Evolutionary conservation across 495 filamentous ascomycete genomes (phyloP).

Genomic region (Daldinia caldariorum): DNA sequence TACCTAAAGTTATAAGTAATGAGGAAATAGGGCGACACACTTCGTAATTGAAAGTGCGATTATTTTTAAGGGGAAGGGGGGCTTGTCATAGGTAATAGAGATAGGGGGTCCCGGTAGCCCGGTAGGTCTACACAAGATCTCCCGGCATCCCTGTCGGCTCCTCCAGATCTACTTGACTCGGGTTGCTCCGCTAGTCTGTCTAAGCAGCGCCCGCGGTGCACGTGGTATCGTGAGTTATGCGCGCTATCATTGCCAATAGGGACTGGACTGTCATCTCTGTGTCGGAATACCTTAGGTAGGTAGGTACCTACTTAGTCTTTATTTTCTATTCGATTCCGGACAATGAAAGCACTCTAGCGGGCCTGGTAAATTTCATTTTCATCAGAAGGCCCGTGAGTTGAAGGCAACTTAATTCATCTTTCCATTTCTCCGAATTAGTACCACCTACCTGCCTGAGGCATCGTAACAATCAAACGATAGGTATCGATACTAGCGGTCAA

Average conservation of each 20-base stretch:
- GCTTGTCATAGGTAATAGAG: not conserved
- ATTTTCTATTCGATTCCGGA: not conserved
- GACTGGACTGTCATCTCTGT: not conserved
- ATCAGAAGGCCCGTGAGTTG: not conserved
- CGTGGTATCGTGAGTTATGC: conserved; percentile 23
- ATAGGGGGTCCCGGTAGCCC: conserved; percentile 9
- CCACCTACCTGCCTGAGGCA: not conserved
- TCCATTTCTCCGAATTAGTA: not conserved
- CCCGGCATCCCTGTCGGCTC: conserved; percentile 18
- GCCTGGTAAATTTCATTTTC: not conserved
- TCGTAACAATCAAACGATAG: conserved; percentile 9
- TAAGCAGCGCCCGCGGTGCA: not conserved
- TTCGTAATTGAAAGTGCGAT: not conserved
- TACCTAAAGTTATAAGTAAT: too few relatives aligned
- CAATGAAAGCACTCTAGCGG: not conserved
- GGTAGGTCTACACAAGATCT: not conserved
- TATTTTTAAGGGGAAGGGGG: not conserved
- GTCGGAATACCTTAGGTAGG: not conserved
- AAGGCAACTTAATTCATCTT: not conserved
- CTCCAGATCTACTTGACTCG: conserved; percentile 18
- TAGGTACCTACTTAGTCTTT: not conserved
- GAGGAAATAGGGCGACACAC: too few relatives aligned
- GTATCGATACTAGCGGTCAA: conserved; percentile 16
- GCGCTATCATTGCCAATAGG: conserved; percentile 4
- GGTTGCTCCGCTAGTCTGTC: not conserved